phyloP scores from a whole-genome alignment of 2,329 filamentous ascomycete species.

The Ascochyta clinopodiicola region DNA sequence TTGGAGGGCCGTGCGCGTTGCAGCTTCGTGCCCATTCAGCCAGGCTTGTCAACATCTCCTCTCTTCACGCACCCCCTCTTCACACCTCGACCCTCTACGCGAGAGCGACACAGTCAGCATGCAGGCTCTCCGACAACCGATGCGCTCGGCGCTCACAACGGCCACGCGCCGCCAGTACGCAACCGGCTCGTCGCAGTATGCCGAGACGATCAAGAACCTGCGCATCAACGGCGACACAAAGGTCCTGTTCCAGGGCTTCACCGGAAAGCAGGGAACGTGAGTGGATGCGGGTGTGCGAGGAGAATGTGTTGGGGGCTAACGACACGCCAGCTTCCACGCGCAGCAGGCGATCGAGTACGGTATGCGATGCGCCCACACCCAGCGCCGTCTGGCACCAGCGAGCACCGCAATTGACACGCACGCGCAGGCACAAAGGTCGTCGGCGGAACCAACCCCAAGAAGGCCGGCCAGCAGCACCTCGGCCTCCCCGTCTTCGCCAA shows the following conservation, averaged over 20 bases:
- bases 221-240: constrained; percentile 93
- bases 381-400: constrained; percentile 20
- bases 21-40: constrained; percentile 29
- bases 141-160: constrained; percentile 71
- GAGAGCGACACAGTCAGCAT: constrained; percentile 60
- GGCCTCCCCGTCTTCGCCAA: constrained; percentile 91
- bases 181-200: constrained; percentile 66
- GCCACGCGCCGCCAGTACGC: constrained; percentile 79
- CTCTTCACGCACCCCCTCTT: constrained; percentile 18
- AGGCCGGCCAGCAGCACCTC: constrained; percentile 89
- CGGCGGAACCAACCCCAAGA: constrained; percentile 98
- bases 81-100: constrained; percentile 24
- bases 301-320: constrained; percentile 19
- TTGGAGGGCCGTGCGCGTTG: constrained; percentile 18
- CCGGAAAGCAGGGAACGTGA: constrained; percentile 88
- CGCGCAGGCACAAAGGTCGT: constrained; percentile 88
- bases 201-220: constrained; percentile 68
- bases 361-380: constrained; percentile 60
- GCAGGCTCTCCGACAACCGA: constrained; percentile 82
- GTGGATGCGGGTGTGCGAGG: constrained; percentile 26
- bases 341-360: constrained; percentile 98
- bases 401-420: constrained; percentile 36
- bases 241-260: constrained; percentile 97
- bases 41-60: constrained; percentile 25
- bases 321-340: constrained; percentile 82